These are phyloP conservation scores for Wickerhamomyces pijperi DNA, from an alignment of 805 yeast genomes.

Conservation along the genomic window DNA sequence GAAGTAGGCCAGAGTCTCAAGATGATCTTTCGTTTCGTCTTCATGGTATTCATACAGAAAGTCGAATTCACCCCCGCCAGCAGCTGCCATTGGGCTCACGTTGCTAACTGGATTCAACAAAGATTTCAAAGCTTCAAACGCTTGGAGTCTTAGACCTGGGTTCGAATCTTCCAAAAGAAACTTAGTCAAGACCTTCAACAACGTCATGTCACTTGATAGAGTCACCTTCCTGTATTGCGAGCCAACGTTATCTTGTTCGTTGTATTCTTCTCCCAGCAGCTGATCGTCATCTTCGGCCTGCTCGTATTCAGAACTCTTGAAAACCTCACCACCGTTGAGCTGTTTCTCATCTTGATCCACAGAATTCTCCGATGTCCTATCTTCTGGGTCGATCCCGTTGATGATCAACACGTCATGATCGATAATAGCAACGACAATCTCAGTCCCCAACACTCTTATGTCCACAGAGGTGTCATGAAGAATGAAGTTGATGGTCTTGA, in stretches of 20 bases:
- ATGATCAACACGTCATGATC: conserved; percentile 73
- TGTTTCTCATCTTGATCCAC: conserved; percentile 2
- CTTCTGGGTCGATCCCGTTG: conserved; percentile 14
- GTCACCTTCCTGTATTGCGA: neutral
- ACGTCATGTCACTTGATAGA: conserved; percentile 45
- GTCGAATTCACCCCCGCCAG: too few species aligned
- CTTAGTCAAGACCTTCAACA: conserved; percentile 43
- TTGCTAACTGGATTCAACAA: conserved; percentile 41
- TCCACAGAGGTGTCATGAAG: conserved; percentile 37
- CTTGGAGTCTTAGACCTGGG: conserved; percentile 70
- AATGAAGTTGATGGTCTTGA: conserved; percentile 63
- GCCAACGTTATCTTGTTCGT: conserved; percentile 4
- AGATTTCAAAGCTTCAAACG: conserved; percentile 71
- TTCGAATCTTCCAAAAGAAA: conserved; percentile 52
- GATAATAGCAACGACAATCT: conserved; percentile 65
- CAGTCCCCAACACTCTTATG: conserved; percentile 64
- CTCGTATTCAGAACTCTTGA: too few species aligned
- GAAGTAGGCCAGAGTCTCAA: conserved; percentile 35
- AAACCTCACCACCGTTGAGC: too few species aligned
- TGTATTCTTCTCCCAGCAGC: conserved; percentile 6
- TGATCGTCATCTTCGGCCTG: conserved; percentile 2
- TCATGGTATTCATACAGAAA: neutral
- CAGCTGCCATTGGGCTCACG: too few species aligned
- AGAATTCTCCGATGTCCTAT: neutral
- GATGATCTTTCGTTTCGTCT: conserved; percentile 11